Conservation (phyloP, 352 stramenopile species). For the Phytophthora lateralis region DNA sequence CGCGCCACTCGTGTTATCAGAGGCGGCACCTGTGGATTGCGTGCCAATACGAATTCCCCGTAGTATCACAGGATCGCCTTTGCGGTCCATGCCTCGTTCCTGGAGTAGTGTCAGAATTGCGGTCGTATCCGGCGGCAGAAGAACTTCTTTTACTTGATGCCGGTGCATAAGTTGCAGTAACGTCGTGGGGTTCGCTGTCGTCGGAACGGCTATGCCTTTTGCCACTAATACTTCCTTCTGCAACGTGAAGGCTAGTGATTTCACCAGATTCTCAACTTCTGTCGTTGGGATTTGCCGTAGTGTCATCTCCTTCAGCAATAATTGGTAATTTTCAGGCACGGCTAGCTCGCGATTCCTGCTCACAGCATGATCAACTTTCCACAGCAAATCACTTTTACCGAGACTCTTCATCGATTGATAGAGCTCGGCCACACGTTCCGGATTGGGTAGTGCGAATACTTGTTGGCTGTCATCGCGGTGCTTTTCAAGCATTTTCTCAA, state of each 20-base stretch:
- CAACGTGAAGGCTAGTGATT: slow-evolving; percentile 54
- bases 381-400: slow-evolving; percentile 73
- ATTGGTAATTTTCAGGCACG: slow-evolving; percentile 47
- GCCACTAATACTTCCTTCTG: slow-evolving; percentile 65
- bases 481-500: slow-evolving; percentile 61
- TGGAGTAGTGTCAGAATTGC: slow-evolving; percentile 56
- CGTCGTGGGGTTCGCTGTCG: slow-evolving; percentile 51
- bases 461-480: slow-evolving; percentile 21
- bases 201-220: slow-evolving; percentile 48
- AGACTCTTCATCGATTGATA: slow-evolving; percentile 63
- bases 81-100: slow-evolving; percentile 61
- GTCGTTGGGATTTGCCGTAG: slow-evolving; percentile 57
- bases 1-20: background rate
- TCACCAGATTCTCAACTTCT: slow-evolving; percentile 64
- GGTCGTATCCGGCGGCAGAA: slow-evolving; percentile 42
- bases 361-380: slow-evolving; percentile 75
- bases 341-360: slow-evolving; percentile 64
- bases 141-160: slow-evolving; percentile 60
- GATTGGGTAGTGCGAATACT: slow-evolving; percentile 50
- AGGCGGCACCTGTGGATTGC: slow-evolving; percentile 20
- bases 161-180: slow-evolving; percentile 61
- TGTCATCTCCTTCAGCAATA: slow-evolving; percentile 58
- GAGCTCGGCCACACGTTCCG: slow-evolving; percentile 74
- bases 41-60: slow-evolving; percentile 72
- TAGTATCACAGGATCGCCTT: slow-evolving; percentile 59